These are phyloP conservation scores for Botrytis hyacinthi DNA, from an alignment of 2,329 filamentous ascomycete genomes.

Conservation along the genomic window DNA sequence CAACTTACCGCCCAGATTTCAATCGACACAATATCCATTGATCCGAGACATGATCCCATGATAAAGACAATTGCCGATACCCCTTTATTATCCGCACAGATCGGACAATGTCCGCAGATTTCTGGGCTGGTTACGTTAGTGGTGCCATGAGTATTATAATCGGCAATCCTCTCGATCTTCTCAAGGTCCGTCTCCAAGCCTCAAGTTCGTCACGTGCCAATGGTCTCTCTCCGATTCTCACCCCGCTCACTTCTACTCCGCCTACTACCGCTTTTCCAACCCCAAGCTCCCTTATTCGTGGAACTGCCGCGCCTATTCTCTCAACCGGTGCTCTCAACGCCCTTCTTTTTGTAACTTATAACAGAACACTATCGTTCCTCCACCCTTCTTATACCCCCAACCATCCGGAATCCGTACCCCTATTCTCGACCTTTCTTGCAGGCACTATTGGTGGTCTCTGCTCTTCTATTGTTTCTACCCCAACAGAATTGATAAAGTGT, in stretches of 20 bases:
- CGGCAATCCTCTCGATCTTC: constrained; percentile 78
- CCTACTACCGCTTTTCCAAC: constrained; percentile 40
- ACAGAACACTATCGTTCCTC: constrained; percentile 70
- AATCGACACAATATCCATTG: neutral
- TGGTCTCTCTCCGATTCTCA: neutral
- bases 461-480: constrained; percentile 81
- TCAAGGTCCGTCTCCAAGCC: constrained; percentile 81
- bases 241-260: constrained; percentile 25
- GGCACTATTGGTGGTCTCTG: constrained; percentile 80
- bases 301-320: constrained; percentile 79
- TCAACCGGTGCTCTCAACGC: constrained; percentile 91
- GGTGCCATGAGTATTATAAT: constrained; percentile 84
- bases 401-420: constrained; percentile 37
- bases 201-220: constrained; percentile 36
- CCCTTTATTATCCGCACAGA: neutral
- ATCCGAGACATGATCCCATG: constrained; percentile 6
- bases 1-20: neutral
- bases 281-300: constrained; percentile 50
- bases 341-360: constrained; percentile 86
- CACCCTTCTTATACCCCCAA: constrained; percentile 41
- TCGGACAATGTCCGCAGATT: constrained; percentile 58
- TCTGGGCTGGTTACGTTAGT: constrained; percentile 89
- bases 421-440: constrained; percentile 72
- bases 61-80: neutral
- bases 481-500: constrained; percentile 89